A percentile compares a stretch with the other conserved stretches of the same genome.
Conservation (phyloP, 768 basidiomycete genomes). For the Mycena haematopus region DNA sequence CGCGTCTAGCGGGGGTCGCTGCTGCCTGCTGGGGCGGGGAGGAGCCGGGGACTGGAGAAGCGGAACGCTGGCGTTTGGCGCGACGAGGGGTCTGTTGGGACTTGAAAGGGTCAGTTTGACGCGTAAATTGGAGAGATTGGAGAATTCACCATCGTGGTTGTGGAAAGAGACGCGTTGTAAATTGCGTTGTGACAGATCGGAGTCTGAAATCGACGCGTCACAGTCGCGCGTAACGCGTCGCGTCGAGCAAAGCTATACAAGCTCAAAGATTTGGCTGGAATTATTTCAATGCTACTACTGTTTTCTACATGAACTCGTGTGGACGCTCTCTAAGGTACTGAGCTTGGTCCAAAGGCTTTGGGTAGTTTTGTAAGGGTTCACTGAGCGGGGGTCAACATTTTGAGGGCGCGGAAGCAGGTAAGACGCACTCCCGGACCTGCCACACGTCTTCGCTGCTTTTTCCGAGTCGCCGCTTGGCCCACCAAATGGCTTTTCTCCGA, state of each 20-base stretch:
- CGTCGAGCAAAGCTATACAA: not conserved
- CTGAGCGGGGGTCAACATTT: slow-evolving; percentile 37
- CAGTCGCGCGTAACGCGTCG: not conserved
- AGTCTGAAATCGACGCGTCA: slow-evolving; percentile 8
- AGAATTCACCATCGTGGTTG: slow-evolving; percentile 18
- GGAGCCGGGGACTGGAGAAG: slow-evolving; percentile 58
- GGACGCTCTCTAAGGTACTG: slow-evolving; percentile 24
- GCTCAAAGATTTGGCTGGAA: too few species aligned
- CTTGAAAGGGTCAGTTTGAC: slow-evolving; percentile 33
- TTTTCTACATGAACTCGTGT: slow-evolving; percentile 27
- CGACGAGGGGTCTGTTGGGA: slow-evolving; percentile 55
- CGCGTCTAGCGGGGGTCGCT: slow-evolving; percentile 58
- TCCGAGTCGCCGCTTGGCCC: slow-evolving; percentile 77
- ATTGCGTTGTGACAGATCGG: not conserved
- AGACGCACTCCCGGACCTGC: slow-evolving; percentile 80
- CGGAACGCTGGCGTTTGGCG: slow-evolving; percentile 68
- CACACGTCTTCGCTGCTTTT: slow-evolving; percentile 96
- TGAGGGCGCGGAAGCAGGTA: not conserved
- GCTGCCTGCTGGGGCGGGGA: slow-evolving; percentile 48
- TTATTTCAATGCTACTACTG: not conserved
- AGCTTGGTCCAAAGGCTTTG: slow-evolving; percentile 40
- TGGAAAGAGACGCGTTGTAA: slow-evolving; percentile 14
- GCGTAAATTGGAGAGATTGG: slow-evolving; percentile 6
- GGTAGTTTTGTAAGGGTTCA: slow-evolving; percentile 58
- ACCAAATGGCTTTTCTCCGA: slow-evolving; percentile 88